Evolutionary conservation across 768 basidiomycete genomes (phyloP), one percentile per base, ranked within the genome.

Genomic region (Peribolospora kevripleyi): DNA sequence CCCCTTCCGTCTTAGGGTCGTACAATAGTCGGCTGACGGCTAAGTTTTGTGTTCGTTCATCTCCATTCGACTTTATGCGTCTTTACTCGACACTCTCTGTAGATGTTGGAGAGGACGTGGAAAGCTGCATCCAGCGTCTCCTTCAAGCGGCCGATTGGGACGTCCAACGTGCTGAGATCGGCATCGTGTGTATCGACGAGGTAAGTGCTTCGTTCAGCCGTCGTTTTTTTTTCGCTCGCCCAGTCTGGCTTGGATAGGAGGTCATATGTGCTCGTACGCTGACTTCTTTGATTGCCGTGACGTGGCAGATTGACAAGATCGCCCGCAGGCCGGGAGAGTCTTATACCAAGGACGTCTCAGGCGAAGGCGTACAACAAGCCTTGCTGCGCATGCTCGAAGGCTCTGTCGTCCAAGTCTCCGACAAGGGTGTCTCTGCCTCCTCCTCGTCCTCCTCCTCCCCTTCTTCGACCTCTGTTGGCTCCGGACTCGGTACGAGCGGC

Each of bases 51-150:
- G 38, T 3, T 1, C 41, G 38, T 40, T 42, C 13, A 10, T 1
- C 42, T 50, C 39, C n/a, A 41, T 50, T 25, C 39, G 38, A 47
- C 10, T 51, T 8, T 46, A 8, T 38, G 48, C 41, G 38, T 3
- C 38, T 13, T 43, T 47, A 47, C 47, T 55, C 49, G 38, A 53
- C 52, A 10, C 38, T 42, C 50, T 50, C n/a, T 48, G 25, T 10
- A 87, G 84, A 93, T 69, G 85, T 97, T 49, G 90, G 90, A 60
- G 91, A 93, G 64, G 91, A 97, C 64, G 90, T 93, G 6, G 91
- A 97, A 58, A 81, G 81, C 72, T 80, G 83, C 48, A 76, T 95
- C 37, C 80, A 86, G 56, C 74, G 91, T 56, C 69, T 95, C 62
- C 69, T 93, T 6, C 86, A 88, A 74, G 82, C 84, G 38, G 82